phyloP scores from a whole-genome alignment of 257 asterid species.

The Fraxinus cuspidata region DNA sequence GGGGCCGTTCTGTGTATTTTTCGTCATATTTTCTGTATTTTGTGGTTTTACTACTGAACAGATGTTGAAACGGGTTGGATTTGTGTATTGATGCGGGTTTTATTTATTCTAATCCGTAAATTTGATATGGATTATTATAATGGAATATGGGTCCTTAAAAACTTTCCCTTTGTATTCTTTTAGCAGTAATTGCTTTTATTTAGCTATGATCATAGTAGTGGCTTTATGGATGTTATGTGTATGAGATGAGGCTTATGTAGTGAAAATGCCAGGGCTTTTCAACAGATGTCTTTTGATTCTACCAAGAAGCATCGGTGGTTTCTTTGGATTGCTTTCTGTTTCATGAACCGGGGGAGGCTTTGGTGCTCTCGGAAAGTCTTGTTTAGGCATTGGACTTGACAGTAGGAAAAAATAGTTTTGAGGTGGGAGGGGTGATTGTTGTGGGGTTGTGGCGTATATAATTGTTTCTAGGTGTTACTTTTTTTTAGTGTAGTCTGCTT shows the following conservation, averaged over 20 bases:
- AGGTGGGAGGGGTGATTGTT: slow-evolving; percentile 16
- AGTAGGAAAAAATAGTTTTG: slow-evolving; percentile 13
- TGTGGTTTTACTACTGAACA: background rate
- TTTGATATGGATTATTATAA: background rate
- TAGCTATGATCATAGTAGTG: too few relatives aligned
- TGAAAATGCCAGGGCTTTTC: slow-evolving; percentile 58
- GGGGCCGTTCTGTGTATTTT: background rate
- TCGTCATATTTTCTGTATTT: background rate
- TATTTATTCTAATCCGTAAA: slow-evolving; percentile 7
- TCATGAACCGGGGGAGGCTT: slow-evolving; percentile 72
- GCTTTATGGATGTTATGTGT: slow-evolving; percentile 12
- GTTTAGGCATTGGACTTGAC: slow-evolving; percentile 93
- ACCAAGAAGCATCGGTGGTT: slow-evolving; percentile 59
- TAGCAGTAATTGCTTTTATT: background rate
- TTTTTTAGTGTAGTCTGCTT: background rate
- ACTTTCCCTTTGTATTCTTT: background rate
- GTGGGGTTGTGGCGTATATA: slow-evolving; percentile 32
- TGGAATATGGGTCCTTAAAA: background rate
- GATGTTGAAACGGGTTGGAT: background rate
- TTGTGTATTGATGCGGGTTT: slow-evolving; percentile 24
- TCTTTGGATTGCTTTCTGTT: slow-evolving; percentile 67
- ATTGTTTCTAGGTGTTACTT: background rate
- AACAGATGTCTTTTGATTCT: slow-evolving; percentile 94
- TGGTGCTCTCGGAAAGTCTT: slow-evolving; percentile 60
- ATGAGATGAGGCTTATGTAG: slow-evolving; percentile 36